Percentiles rank a stretch among this genome's conserved stretches.
These are phyloP conservation scores for Metschnikowia lochheadii DNA, from an alignment of 805 yeast species.

Conservation along the genomic window DNA sequence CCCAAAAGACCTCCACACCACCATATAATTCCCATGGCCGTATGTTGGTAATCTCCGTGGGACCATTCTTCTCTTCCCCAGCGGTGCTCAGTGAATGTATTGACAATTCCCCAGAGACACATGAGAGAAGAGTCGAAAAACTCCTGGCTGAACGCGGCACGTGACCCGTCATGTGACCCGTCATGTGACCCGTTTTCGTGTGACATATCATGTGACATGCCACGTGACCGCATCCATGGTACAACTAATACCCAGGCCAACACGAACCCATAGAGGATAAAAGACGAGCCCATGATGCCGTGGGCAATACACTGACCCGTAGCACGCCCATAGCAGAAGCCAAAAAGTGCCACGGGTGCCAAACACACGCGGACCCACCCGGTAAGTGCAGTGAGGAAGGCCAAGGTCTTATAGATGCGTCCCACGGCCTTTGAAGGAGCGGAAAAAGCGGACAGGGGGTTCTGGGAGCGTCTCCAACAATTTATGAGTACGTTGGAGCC, in stretches of 20 bases:
- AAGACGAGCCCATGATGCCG: constrained; percentile 93
- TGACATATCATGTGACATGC: background rate
- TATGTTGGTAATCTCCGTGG: constrained; percentile 92
- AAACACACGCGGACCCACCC: constrained; percentile 81
- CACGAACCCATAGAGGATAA: constrained; percentile 73
- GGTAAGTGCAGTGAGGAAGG: constrained; percentile 45
- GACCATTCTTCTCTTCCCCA: constrained; percentile 90
- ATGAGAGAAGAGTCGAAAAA: constrained; percentile 77
- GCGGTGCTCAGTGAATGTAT: constrained; percentile 93
- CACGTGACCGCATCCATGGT: constrained; percentile 58
- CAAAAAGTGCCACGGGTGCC: constrained; percentile 80
- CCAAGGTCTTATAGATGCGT: constrained; percentile 38
- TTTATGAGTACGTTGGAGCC: constrained; percentile 46
- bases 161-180: background rate
- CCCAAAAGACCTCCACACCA: constrained; percentile 93
- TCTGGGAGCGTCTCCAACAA: constrained; percentile 12
- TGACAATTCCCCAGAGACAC: constrained; percentile 87
- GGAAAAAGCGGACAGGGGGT: constrained; percentile 1
- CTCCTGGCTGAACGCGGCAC: constrained; percentile 57
- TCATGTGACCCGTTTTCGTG: background rate
- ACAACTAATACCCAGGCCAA: constrained; percentile 61
- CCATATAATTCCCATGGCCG: constrained; percentile 95
- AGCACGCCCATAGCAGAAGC: constrained; percentile 78
- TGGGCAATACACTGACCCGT: constrained; percentile 97
- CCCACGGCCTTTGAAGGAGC: constrained; percentile 7